phyloP scores from a whole-genome alignment of 352 stramenopile genomes.

The Globisporangium lucens region DNA sequence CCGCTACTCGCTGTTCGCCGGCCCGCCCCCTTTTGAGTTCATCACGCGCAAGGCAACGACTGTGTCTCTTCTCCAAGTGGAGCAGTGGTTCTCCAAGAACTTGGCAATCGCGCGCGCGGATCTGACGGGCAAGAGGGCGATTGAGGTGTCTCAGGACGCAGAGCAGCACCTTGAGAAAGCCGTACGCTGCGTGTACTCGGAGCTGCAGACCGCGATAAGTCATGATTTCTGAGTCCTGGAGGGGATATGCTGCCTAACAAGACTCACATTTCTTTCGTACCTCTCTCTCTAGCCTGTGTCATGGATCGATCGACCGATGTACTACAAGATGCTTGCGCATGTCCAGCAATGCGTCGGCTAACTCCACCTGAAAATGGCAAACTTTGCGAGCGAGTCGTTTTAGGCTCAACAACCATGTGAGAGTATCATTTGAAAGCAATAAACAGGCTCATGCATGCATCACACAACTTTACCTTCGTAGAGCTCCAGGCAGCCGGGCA shows the following conservation, averaged over 20 bases:
- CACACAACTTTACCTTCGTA: background rate
- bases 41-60: constrained; percentile 24
- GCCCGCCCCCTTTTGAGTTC: constrained; percentile 35
- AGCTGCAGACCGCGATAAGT: background rate
- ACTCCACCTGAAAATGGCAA: background rate
- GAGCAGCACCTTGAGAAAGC: background rate
- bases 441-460: background rate
- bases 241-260: background rate
- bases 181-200: background rate
- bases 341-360: background rate
- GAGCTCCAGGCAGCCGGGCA: too few species aligned
- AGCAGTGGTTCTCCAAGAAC: constrained; percentile 27
- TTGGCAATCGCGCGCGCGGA: constrained; percentile 20
- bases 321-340: background rate
- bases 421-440: background rate
- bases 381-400: too few species aligned
- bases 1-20: constrained; percentile 40
- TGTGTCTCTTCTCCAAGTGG: constrained; percentile 17
- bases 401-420: too few species aligned
- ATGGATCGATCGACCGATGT: background rate
- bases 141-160: background rate
- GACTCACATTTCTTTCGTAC: background rate
- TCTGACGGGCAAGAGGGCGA: background rate
- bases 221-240: background rate
- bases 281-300: background rate